These are phyloP conservation scores for Leccinum subfulvum DNA, from an alignment of 1,284 basidiomycete genomes.

Conservation along the genomic window DNA sequence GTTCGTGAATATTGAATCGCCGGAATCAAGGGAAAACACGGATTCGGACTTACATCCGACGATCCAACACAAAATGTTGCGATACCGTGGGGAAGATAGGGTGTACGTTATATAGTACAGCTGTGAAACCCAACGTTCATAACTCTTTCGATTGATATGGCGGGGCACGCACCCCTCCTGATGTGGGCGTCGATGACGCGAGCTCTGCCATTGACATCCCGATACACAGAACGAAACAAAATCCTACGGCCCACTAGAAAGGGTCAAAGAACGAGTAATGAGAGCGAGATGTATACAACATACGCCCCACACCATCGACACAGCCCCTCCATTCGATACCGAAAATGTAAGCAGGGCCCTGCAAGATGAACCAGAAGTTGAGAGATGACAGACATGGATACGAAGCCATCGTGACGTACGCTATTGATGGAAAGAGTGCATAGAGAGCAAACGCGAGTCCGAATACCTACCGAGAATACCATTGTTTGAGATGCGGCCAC, in stretches of 20 bases:
- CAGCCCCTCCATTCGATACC: background rate
- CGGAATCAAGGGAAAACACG: background rate
- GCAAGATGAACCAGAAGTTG: background rate
- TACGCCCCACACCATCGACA: constrained; percentile 2
- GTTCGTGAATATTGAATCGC: background rate
- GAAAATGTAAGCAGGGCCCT: background rate
- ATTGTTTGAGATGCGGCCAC: background rate
- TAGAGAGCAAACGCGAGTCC: constrained; percentile 39
- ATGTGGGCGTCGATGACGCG: background rate
- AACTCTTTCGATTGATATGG: background rate
- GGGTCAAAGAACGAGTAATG: background rate
- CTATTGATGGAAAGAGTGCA: constrained; percentile 43
- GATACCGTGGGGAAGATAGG: constrained; percentile 34
- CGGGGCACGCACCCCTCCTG: background rate
- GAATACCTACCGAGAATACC: constrained; percentile 26
- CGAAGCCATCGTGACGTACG: constrained; percentile 21
- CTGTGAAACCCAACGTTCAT: constrained; percentile 3
- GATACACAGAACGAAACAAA: background rate
- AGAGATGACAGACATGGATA: background rate
- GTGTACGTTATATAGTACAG: constrained; percentile 42
- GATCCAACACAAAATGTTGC: constrained; percentile 40
- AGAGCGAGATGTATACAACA: background rate
- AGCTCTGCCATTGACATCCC: background rate
- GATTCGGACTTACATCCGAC: constrained; percentile 30
- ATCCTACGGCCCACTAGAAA: background rate